These are phyloP conservation scores for Tolypocladium album DNA, from an alignment of 2,329 filamentous ascomycete species.

Conservation along the genomic window DNA sequence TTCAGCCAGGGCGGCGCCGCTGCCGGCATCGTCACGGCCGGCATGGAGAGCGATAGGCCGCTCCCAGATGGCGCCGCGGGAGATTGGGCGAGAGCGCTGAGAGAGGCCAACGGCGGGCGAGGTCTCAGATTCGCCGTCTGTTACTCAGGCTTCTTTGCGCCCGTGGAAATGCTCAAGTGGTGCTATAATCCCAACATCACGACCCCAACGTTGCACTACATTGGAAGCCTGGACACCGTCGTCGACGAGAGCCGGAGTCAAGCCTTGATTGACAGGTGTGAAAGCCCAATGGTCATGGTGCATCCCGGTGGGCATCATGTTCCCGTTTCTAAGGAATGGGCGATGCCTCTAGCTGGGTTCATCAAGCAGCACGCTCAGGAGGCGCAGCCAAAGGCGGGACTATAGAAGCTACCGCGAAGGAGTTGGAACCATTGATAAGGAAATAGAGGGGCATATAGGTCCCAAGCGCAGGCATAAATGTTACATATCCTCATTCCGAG, in stretches of 20 bases:
- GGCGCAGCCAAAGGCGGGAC: slow-evolving; percentile 11
- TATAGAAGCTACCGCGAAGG: slow-evolving; percentile 6
- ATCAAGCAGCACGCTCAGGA: slow-evolving; percentile 35
- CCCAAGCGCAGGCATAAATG: slow-evolving; percentile 12
- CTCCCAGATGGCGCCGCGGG: slow-evolving; percentile 16
- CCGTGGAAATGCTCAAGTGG: slow-evolving; percentile 49
- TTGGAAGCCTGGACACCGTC: slow-evolving; percentile 78
- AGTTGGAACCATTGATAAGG: slow-evolving; percentile 3
- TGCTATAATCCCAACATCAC: slow-evolving; percentile 60
- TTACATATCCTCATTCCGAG: slow-evolving; percentile 19
- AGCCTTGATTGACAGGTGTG: slow-evolving; percentile 55
- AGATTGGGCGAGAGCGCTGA: slow-evolving; percentile 33
- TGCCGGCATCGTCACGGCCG: slow-evolving; percentile 59
- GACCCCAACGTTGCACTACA: slow-evolving; percentile 71
- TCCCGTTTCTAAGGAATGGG: slow-evolving; percentile 72
- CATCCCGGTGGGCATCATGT: slow-evolving; percentile 90
- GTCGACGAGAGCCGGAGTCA: slow-evolving; percentile 68
- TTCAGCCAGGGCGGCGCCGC: slow-evolving; percentile 73
- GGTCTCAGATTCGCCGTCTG: slow-evolving; percentile 59
- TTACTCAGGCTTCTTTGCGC: slow-evolving; percentile 69
- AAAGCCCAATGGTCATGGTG: slow-evolving; percentile 41
- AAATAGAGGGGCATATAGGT: slow-evolving; percentile 7
- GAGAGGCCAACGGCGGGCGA: slow-evolving; percentile 35
- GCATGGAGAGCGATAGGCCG: slow-evolving; percentile 46
- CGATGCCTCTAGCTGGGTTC: slow-evolving; percentile 64